phyloP scores from a whole-genome alignment of 768 basidiomycete genomes.

The Lactarius deliciosus region DNA sequence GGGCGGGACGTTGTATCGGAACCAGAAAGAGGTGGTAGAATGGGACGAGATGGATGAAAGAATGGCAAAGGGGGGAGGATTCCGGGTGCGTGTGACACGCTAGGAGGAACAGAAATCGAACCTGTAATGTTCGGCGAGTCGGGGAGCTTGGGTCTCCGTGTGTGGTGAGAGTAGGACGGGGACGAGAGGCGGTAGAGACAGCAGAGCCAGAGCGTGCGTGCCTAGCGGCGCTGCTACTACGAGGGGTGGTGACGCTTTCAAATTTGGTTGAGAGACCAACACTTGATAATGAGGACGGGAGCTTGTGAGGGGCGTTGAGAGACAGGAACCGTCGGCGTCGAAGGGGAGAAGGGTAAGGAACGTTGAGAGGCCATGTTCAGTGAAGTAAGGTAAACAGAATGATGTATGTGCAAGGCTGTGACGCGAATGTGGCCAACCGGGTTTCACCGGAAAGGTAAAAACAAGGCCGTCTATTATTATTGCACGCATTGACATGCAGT shows the following conservation, averaged over 20 bases:
- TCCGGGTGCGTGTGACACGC: conserved; percentile 62
- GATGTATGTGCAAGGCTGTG: neutral
- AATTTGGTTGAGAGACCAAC: conserved; percentile 29
- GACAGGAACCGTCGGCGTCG: conserved; percentile 21
- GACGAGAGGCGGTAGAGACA: conserved; percentile 24
- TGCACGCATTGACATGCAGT: too few species aligned
- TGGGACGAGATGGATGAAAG: conserved; percentile 68
- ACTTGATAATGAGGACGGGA: conserved; percentile 28
- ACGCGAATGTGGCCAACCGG: neutral
- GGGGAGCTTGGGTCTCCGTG: conserved; percentile 26
- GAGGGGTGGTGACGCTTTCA: conserved; percentile 16
- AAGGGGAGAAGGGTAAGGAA: conserved; percentile 31
- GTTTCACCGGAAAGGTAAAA: conserved; percentile 5
- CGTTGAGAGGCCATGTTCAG: conserved; percentile 28
- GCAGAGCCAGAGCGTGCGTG: conserved; percentile 25
- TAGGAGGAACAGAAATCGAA: conserved; percentile 21
- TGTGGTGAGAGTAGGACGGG: conserved; percentile 13
- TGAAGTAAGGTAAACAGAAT: conserved; percentile 5
- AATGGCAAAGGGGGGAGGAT: conserved; percentile 79
- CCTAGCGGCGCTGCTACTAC: conserved; percentile 9
- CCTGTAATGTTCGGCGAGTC: conserved; percentile 11
- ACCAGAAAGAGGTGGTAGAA: conserved; percentile 46
- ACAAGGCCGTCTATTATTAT: neutral
- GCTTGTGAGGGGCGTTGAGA: conserved; percentile 29
- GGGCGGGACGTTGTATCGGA: conserved; percentile 34